Evolutionary conservation across 129 eudicot species (phyloP).

Genomic region (Oenanthe sinensis): DNA sequence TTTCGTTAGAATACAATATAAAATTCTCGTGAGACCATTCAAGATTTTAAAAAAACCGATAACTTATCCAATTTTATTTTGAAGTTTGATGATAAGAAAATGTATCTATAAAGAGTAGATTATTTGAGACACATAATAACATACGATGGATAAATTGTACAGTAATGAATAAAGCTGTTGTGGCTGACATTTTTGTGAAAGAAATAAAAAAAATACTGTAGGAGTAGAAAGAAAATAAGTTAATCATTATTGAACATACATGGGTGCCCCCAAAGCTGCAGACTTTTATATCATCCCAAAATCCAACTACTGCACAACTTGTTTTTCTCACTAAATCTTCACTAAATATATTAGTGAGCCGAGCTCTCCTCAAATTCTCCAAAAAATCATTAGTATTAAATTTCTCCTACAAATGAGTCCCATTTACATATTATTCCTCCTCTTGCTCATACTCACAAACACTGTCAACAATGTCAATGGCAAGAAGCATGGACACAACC

Average conservation of each 20-base stretch:
- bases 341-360: not conserved
- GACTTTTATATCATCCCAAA: slow-evolving; percentile 10
- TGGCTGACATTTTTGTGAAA: not conserved
- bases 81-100: too few relatives aligned
- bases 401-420: slow-evolving; percentile 10
- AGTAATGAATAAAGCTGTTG: not conserved
- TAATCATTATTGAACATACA: slow-evolving; percentile 78
- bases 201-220: not conserved
- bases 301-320: slow-evolving; percentile 15
- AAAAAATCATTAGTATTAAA: not conserved
- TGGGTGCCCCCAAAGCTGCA: slow-evolving; percentile 60
- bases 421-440: slow-evolving; percentile 11
- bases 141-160: not conserved
- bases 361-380: not conserved
- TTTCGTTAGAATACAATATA: too few relatives aligned
- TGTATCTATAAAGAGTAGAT: too few relatives aligned
- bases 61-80: too few relatives aligned
- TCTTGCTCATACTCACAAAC: slow-evolving; percentile 24
- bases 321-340: not conserved
- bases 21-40: too few relatives aligned
- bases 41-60: too few relatives aligned
- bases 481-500: slow-evolving; percentile 9
- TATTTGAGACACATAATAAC: not conserved
- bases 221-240: slow-evolving; percentile 21
- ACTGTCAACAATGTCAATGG: slow-evolving; percentile 21